Evolutionary conservation across 73 alveolate species (phyloP).

Genomic region (Paramecium primaurelia): DNA sequence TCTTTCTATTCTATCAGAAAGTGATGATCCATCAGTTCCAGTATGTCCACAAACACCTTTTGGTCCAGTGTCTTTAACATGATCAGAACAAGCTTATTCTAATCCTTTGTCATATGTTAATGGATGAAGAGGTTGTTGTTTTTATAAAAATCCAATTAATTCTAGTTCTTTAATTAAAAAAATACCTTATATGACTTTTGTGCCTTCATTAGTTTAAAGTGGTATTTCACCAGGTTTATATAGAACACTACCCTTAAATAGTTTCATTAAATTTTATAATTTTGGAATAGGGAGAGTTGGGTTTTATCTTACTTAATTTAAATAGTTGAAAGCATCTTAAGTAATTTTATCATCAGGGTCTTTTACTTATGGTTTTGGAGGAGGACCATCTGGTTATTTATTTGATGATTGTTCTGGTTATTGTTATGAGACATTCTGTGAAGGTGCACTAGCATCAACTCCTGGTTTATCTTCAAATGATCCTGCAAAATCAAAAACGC

Average conservation of each 20-base stretch:
- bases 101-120: constrained; percentile 70
- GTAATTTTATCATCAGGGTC: not conserved
- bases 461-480: constrained; percentile 48
- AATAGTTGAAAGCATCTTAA: constrained; percentile 24
- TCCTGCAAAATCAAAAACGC: constrained; percentile 62
- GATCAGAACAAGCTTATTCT: constrained; percentile 73
- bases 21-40: constrained; percentile 75
- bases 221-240: constrained; percentile 24
- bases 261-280: not conserved
- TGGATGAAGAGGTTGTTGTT: constrained; percentile 69
- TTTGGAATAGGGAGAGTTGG: constrained; percentile 26
- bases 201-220: constrained; percentile 55
- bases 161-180: not conserved
- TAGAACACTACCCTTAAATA: constrained; percentile 41
- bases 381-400: not conserved
- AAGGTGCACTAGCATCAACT: not conserved
- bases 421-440: not conserved
- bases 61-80: constrained; percentile 84
- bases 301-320: constrained; percentile 36
- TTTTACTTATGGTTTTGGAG: not conserved
- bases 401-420: not conserved
- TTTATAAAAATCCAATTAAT: constrained; percentile 66
- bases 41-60: constrained; percentile 78
- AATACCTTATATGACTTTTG: constrained; percentile 24
- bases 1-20: constrained; percentile 67